Conservation (phyloP, 2,329 filamentous ascomycete genomes). For the Aspergillus novoparasiticus region DNA sequence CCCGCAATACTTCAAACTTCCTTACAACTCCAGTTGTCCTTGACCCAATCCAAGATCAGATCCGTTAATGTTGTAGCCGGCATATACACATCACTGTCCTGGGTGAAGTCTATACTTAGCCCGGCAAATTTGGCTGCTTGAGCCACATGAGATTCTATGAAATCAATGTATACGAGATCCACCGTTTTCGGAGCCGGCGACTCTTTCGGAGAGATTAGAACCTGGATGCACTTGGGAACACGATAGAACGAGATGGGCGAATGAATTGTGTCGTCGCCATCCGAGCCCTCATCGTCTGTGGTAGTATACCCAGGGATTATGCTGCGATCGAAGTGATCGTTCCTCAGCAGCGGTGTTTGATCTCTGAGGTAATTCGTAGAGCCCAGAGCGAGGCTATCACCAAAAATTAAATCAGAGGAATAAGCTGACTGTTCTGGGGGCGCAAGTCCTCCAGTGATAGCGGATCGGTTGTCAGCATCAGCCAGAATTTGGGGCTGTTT, state of each 20-base stretch:
- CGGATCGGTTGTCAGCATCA: conserved; percentile 15
- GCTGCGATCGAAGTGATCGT: conserved; percentile 30
- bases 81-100: conserved; percentile 56
- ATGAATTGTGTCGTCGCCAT: conserved; percentile 91
- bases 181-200: conserved; percentile 67
- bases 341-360: conserved; percentile 33
- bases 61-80: conserved; percentile 58
- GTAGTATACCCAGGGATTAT: conserved; percentile 83
- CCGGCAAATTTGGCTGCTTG: conserved; percentile 68
- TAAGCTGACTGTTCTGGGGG: conserved; percentile 49
- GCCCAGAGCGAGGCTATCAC: conserved; percentile 14
- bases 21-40: conserved; percentile 54
- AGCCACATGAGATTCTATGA: conserved; percentile 80
- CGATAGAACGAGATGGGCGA: conserved; percentile 71
- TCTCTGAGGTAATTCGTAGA: conserved; percentile 9
- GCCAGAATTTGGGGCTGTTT: conserved; percentile 56
- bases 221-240: conserved; percentile 82
- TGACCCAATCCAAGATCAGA: conserved; percentile 62
- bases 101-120: conserved; percentile 49
- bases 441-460: conserved; percentile 36
- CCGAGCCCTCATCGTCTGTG: conserved; percentile 74
- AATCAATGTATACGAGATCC: conserved; percentile 89
- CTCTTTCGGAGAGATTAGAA: conserved; percentile 53
- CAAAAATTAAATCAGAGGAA: conserved; percentile 22
- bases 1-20: neutral